Percentiles rank a stretch among this genome's conserved stretches.
phyloP scores from a whole-genome alignment of 2,329 filamentous ascomycete genomes.

The Trichoderma simmonsii region DNA sequence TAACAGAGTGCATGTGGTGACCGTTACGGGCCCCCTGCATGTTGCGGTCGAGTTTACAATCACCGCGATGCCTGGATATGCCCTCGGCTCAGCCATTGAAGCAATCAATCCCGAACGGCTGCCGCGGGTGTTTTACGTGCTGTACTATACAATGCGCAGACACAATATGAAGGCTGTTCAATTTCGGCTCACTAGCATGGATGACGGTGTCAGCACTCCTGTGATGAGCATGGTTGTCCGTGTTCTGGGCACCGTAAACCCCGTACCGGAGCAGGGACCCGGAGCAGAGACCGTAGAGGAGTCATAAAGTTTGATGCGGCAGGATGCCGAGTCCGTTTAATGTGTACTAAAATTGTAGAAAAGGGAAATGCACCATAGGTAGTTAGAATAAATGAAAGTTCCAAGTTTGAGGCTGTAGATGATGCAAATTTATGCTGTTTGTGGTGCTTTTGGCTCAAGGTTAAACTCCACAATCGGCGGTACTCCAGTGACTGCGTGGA shows the following conservation, averaged over 20 bases:
- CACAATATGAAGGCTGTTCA: background rate
- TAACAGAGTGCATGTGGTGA: background rate
- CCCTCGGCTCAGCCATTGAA: background rate
- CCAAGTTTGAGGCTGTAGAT: background rate
- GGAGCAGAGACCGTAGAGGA: no score
- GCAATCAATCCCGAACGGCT: background rate
- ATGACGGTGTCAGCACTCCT: background rate
- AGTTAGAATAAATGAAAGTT: background rate
- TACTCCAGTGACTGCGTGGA: no score
- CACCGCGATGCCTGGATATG: background rate
- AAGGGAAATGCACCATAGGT: background rate
- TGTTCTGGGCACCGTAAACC: background rate
- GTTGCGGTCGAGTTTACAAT: background rate
- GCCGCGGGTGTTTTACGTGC: background rate
- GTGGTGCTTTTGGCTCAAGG: background rate
- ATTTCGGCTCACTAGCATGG: background rate
- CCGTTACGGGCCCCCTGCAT: background rate
- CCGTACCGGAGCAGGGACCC: no score
- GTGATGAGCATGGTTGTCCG: background rate
- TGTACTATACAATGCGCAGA: background rate
- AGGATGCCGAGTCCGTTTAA: background rate
- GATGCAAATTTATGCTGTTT: background rate
- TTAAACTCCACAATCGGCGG: no score
- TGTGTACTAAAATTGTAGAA: background rate
- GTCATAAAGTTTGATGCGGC: background rate